phyloP scores from a whole-genome alignment of 2,329 filamentous ascomycete genomes.

The Colletotrichum destructivum region DNA sequence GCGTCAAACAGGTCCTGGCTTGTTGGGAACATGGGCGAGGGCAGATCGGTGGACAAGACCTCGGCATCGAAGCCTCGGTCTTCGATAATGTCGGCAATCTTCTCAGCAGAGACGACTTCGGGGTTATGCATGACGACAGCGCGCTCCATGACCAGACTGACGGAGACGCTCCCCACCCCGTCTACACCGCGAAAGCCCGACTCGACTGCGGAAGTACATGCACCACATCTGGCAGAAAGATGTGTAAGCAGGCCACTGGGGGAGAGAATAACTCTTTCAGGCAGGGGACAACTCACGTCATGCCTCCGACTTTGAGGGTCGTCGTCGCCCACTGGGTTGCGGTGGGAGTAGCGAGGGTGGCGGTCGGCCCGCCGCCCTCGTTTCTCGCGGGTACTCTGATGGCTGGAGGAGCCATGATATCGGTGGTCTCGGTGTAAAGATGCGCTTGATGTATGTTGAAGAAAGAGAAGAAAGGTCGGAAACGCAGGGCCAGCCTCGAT shows the following conservation, averaged over 20 bases:
- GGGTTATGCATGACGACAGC: constrained; percentile 95
- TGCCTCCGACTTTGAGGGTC: constrained; percentile 91
- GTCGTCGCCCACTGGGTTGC: constrained; percentile 85
- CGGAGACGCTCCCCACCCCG: constrained; percentile 88
- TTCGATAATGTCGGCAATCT: constrained; percentile 88
- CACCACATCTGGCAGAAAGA: constrained; percentile 79
- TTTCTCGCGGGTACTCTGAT: constrained; percentile 64
- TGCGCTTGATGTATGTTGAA: constrained; percentile 8
- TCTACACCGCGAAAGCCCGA: constrained; percentile 86
- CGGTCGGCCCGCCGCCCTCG: constrained; percentile 44
- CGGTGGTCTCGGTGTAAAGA: neutral
- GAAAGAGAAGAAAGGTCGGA: neutral
- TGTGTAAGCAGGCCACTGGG: constrained; percentile 48
- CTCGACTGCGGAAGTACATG: constrained; percentile 96
- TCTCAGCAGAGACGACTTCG: constrained; percentile 78
- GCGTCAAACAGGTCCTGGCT: constrained; percentile 53
- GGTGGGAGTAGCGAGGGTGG: constrained; percentile 56
- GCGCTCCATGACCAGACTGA: constrained; percentile 94
- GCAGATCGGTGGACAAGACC: constrained; percentile 86
- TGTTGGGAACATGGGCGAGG: constrained; percentile 63
- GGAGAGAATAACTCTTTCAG: constrained; percentile 1
- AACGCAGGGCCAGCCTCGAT: constrained; percentile 33
- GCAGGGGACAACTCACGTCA: constrained; percentile 70
- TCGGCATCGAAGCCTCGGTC: constrained; percentile 93
- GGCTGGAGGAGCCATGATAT: constrained; percentile 66